A percentile compares a stretch with the other conserved stretches of the same genome.
Evolutionary conservation across 805 yeast genomes (phyloP).

Genomic region (Candida ovalis): DNA sequence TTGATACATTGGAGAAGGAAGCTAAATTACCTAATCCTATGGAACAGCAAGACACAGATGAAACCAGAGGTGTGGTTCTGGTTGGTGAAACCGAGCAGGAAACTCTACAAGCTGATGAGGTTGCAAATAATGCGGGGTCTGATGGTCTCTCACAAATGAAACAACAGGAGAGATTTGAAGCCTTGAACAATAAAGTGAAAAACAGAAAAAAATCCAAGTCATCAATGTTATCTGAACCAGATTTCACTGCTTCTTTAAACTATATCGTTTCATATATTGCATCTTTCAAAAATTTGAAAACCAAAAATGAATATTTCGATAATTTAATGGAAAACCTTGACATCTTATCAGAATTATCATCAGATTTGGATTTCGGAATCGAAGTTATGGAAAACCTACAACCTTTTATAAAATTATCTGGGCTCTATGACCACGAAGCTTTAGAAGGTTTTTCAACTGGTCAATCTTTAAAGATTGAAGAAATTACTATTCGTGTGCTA

Average conservation of each 20-base stretch:
- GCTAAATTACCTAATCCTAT: constrained; percentile 53
- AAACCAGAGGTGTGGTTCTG: constrained; percentile 3
- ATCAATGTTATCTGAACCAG: not conserved
- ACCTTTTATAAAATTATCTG: constrained; percentile 30
- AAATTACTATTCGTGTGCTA: constrained; percentile 55
- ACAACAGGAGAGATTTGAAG: not conserved
- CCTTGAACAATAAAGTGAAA: constrained; percentile 6
- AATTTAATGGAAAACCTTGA: constrained; percentile 31
- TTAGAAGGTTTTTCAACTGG: constrained; percentile 5
- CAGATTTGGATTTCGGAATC: constrained; percentile 60
- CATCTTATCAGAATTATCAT: constrained; percentile 55
- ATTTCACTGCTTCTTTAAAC: constrained; percentile 3
- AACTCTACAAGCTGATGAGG: not conserved
- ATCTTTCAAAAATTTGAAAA: not conserved
- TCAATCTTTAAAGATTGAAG: constrained; percentile 33
- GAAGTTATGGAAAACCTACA: constrained; percentile 37
- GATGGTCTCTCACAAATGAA: constrained; percentile 7
- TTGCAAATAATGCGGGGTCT: not conserved
- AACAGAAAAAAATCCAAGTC: constrained; percentile 2
- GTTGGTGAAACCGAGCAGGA: not conserved
- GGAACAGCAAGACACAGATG: constrained; percentile 10
- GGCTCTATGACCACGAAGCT: constrained; percentile 18
- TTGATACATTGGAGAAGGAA: constrained; percentile 66
- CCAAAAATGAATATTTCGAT: constrained; percentile 5
- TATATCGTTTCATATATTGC: constrained; percentile 6